Conservation (phyloP, 2,329 filamentous ascomycete species). For the Penicillium sp. region DNA sequence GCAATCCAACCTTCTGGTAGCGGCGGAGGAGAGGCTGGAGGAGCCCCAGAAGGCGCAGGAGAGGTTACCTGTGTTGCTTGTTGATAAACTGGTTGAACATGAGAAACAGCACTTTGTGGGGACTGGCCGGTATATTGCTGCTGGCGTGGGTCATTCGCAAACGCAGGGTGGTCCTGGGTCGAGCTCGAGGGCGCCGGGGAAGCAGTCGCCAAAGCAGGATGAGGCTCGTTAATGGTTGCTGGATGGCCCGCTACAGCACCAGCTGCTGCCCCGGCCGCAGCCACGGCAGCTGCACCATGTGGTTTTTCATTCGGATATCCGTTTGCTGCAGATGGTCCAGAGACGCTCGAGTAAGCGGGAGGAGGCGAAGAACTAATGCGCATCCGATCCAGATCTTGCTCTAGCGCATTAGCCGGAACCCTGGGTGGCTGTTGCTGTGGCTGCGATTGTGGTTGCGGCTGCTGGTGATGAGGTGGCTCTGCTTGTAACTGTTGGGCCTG, state of each 20-base stretch:
- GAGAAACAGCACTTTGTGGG: conserved; percentile 38
- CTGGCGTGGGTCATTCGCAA: conserved; percentile 74
- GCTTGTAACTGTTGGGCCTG: conserved; percentile 25
- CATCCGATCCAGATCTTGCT: conserved; percentile 82
- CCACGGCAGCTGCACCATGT: conserved; percentile 41
- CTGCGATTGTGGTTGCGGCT: conserved; percentile 24
- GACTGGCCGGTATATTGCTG: conserved; percentile 38
- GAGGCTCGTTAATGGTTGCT: conserved; percentile 22
- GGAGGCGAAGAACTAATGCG: conserved; percentile 79
- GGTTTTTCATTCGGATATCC: conserved; percentile 78
- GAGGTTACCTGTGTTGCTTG: conserved; percentile 28
- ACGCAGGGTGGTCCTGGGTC: conserved; percentile 71
- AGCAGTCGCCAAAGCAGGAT: conserved; percentile 20
- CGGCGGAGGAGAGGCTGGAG: conserved; percentile 81
- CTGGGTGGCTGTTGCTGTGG: conserved; percentile 26
- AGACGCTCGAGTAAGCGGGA: conserved; percentile 87
- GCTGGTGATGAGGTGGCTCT: conserved; percentile 25
- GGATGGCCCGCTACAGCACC: conserved; percentile 25
- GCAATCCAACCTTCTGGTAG: conserved; percentile 98
- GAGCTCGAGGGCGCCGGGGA: conserved; percentile 34
- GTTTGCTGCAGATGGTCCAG: conserved; percentile 49
- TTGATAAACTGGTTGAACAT: conserved; percentile 24
- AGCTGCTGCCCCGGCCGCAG: conserved; percentile 11
- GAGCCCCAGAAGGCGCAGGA: conserved; percentile 46
- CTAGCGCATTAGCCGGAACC: conserved; percentile 67